A percentile compares a stretch with the other conserved stretches of the same genome.
Conservation (phyloP, 139 green algal species). For the Coccomyxa sp. region DNA sequence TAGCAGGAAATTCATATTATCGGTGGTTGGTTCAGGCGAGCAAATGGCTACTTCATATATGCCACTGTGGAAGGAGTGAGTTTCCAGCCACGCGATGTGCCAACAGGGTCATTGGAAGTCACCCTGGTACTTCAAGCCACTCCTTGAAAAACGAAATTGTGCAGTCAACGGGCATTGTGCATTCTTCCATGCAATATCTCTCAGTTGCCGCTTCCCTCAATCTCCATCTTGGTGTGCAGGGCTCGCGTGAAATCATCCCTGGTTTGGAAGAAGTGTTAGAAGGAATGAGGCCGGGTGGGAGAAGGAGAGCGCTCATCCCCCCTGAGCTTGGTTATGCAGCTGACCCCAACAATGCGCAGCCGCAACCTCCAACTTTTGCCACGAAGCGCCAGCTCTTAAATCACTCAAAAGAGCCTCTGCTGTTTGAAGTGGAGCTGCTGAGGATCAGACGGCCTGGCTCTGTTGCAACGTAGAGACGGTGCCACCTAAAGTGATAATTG, state of each 20-base stretch:
- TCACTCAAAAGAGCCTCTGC: slow-evolving; percentile 65
- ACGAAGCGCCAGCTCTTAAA: slow-evolving; percentile 73
- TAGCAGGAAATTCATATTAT: too few species aligned
- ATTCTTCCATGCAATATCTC: too few species aligned
- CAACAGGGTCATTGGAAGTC: slow-evolving; percentile 49
- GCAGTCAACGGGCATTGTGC: too few species aligned
- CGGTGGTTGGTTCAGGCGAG: slow-evolving; percentile 15
- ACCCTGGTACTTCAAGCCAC: slow-evolving; percentile 31
- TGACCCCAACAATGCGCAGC: background rate
- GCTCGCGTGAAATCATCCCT: slow-evolving; percentile 9
- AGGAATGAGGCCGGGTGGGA: slow-evolving; percentile 56
- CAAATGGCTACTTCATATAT: slow-evolving; percentile 68
- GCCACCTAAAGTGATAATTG: too few species aligned
- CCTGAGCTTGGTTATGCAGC: slow-evolving; percentile 49
- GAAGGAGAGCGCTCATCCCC: slow-evolving; percentile 61
- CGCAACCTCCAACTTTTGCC: slow-evolving; percentile 71
- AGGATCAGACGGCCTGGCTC: background rate
- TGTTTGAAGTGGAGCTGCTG: slow-evolving; percentile 81
- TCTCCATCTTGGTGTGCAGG: background rate
- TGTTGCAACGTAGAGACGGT: too few species aligned
- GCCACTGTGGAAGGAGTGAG: slow-evolving; percentile 65
- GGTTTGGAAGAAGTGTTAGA: slow-evolving; percentile 40
- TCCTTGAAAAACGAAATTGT: background rate
- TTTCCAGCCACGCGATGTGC: slow-evolving; percentile 77
- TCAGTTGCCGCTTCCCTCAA: too few species aligned